Conservation (phyloP, 495 filamentous ascomycete genomes). For the Penicillium lividum region DNA sequence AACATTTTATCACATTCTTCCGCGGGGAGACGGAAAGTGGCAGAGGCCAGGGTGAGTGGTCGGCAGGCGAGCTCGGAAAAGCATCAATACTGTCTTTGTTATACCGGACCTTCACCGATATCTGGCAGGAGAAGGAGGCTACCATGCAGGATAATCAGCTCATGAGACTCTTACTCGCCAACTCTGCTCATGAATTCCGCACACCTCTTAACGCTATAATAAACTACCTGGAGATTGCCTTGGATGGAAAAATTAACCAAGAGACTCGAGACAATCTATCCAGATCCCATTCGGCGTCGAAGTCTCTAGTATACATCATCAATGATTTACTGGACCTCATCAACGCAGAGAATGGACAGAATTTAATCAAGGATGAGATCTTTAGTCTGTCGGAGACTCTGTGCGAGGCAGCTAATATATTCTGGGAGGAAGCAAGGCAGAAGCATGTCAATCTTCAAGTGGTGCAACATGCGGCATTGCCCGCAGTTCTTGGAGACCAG, state of each 20-base stretch:
- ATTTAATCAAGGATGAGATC: slow-evolving; percentile 73
- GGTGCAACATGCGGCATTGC: slow-evolving; percentile 68
- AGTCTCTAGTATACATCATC: slow-evolving; percentile 88
- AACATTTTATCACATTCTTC: slow-evolving; percentile 90
- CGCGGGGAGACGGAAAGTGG: slow-evolving; percentile 29
- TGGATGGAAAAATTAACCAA: slow-evolving; percentile 75
- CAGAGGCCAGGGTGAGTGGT: slow-evolving; percentile 35
- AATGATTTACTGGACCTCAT: slow-evolving; percentile 90
- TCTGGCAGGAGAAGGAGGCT: slow-evolving; percentile 87
- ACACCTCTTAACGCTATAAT: slow-evolving; percentile 93
- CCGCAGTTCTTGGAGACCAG: slow-evolving; percentile 81
- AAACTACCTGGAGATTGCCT: slow-evolving; percentile 88
- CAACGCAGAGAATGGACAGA: slow-evolving; percentile 77
- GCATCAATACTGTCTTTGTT: slow-evolving; percentile 83
- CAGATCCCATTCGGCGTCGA: slow-evolving; percentile 85
- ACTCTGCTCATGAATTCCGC: slow-evolving; percentile 88
- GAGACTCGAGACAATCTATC: slow-evolving; percentile 85
- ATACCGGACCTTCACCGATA: slow-evolving; percentile 82
- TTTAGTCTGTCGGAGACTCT: slow-evolving; percentile 76
- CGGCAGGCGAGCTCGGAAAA: slow-evolving; percentile 63
- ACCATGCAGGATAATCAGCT: slow-evolving; percentile 77
- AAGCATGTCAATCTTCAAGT: slow-evolving; percentile 71
- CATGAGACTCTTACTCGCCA: slow-evolving; percentile 74
- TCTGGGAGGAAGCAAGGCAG: slow-evolving; percentile 69
- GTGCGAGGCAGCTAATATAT: slow-evolving; percentile 71